phyloP scores from a whole-genome alignment of 257 asterid species.

The Lycium barbarum region DNA sequence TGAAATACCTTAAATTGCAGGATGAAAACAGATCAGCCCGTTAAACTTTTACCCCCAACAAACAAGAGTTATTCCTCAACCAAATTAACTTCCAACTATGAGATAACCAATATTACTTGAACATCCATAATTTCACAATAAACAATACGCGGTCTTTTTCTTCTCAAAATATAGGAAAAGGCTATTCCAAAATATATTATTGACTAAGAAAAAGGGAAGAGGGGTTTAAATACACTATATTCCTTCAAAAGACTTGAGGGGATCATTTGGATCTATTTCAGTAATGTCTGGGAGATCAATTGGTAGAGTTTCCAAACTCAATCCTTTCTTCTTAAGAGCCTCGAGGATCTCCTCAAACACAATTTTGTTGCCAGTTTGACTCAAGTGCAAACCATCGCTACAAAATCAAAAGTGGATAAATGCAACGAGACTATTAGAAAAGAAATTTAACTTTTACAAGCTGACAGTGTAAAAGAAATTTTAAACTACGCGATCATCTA shows the following conservation, averaged over 20 bases:
- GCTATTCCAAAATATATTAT: neutral
- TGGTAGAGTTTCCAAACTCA: constrained; percentile 54
- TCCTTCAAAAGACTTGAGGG: constrained; percentile 59
- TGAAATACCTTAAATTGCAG: neutral
- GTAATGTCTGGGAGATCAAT: constrained; percentile 55
- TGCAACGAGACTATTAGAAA: neutral
- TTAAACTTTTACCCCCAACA: neutral
- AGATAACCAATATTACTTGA: neutral
- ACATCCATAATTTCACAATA: neutral
- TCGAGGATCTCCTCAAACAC: constrained; percentile 64
- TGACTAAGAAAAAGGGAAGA: neutral
- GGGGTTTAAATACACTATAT: neutral
- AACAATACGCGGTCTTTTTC: neutral
- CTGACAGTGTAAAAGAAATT: neutral
- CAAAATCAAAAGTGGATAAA: neutral
- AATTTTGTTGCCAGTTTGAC: constrained; percentile 53
- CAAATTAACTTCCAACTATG: neutral
- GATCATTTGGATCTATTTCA: constrained; percentile 62
- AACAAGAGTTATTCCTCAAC: neutral
- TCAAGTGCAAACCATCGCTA: constrained; percentile 89
- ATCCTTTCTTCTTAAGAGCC: constrained; percentile 48
- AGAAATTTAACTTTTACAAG: neutral
- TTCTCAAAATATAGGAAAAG: neutral
- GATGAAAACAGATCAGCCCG: no score
- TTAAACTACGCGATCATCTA: neutral